Conservation (phyloP, 2,329 filamentous ascomycete genomes). For the Alternaria sp. region DNA sequence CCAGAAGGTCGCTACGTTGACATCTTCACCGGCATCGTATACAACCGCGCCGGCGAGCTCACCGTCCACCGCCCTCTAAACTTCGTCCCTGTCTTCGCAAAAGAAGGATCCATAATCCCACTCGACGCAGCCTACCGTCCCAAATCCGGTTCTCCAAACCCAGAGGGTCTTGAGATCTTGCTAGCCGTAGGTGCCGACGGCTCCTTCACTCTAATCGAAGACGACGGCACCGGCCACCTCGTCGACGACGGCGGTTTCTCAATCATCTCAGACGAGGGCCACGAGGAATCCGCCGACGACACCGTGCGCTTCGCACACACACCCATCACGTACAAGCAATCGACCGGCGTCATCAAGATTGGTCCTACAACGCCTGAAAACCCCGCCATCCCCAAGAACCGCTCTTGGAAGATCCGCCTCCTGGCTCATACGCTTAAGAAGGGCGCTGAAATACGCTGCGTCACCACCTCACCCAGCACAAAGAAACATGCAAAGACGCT, state of each 20-base stretch:
- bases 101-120: constrained; percentile 64
- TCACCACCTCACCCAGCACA: constrained; percentile 27
- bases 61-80: constrained; percentile 59
- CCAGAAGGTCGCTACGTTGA: constrained; percentile 62
- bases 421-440: constrained; percentile 33
- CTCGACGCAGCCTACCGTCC: constrained; percentile 56
- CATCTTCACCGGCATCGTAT: constrained; percentile 63
- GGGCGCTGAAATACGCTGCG: constrained; percentile 29
- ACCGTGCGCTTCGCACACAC: constrained; percentile 43
- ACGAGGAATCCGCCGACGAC: constrained; percentile 23
- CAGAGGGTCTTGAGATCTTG: constrained; percentile 57
- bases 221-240: constrained; percentile 46
- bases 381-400: constrained; percentile 33
- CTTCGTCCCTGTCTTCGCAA: constrained; percentile 60
- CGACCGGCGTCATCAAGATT: constrained; percentile 44
- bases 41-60: constrained; percentile 63
- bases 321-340: constrained; percentile 48
- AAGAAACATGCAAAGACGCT: constrained; percentile 35
- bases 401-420: constrained; percentile 43
- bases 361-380: constrained; percentile 37
- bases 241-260: constrained; percentile 47
- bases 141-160: constrained; percentile 57
- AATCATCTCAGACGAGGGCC: constrained; percentile 52
- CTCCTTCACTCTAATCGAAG: constrained; percentile 58
- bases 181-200: constrained; percentile 56